A percentile compares a stretch with the other conserved stretches of the same genome.
Conservation (phyloP, 495 filamentous ascomycete genomes). For the Amphirosellinia nigrospora region DNA sequence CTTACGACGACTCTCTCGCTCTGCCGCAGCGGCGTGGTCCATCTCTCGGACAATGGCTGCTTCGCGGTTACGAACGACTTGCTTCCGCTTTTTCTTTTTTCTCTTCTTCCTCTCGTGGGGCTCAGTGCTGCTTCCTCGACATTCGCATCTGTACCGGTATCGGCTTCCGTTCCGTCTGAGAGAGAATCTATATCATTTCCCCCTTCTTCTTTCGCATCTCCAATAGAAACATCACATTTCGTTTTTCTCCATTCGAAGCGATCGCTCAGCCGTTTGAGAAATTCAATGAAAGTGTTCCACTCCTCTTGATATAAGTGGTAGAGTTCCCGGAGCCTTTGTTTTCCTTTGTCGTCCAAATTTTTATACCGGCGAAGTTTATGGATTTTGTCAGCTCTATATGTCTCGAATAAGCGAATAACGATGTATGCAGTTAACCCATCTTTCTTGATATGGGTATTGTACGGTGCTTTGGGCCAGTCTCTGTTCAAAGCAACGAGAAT, state of each 20-base stretch:
- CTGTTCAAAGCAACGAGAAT: conserved; percentile 8
- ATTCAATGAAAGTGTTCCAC: conserved; percentile 18
- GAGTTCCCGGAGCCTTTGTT: conserved; percentile 9
- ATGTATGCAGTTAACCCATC: conserved; percentile 24
- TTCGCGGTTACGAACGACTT: conserved; percentile 53
- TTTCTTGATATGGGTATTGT: conserved; percentile 22
- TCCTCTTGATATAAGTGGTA: not conserved
- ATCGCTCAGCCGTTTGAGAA: conserved; percentile 32
- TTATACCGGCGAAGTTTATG: conserved; percentile 28
- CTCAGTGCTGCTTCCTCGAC: conserved; percentile 11
- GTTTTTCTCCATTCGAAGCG: conserved; percentile 34
- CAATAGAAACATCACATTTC: not conserved
- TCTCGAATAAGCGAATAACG: conserved; percentile 33
- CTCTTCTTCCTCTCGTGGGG: conserved; percentile 5
- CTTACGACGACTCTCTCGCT: conserved; percentile 57
- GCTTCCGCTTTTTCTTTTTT: conserved; percentile 56
- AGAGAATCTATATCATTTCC: not conserved
- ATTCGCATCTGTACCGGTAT: conserved; percentile 29
- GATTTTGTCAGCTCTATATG: conserved; percentile 11
- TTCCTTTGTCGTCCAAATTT: conserved; percentile 23
- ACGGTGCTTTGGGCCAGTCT: conserved; percentile 28
- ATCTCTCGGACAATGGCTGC: conserved; percentile 54
- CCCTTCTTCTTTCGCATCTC: not conserved
- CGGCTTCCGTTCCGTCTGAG: conserved; percentile 15
- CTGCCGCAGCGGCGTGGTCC: conserved; percentile 50